Evolutionary conservation across 2,329 filamentous ascomycete genomes (phyloP).

Genomic region (Pyrenophora seminiperda): DNA sequence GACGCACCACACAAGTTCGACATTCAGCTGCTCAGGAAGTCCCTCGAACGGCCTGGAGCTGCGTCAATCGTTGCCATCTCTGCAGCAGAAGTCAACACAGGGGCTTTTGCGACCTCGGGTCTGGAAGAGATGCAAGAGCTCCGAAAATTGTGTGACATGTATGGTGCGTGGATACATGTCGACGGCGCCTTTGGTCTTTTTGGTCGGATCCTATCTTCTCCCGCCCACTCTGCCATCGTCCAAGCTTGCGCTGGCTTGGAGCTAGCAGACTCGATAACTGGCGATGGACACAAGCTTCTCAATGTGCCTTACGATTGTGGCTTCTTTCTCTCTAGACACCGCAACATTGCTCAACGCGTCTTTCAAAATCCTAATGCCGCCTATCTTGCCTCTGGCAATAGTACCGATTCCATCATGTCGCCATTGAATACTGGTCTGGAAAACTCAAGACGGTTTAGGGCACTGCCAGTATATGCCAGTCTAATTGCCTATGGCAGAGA

Average conservation of each 20-base stretch:
- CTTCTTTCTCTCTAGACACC: conserved; percentile 76
- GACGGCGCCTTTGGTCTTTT: conserved; percentile 92
- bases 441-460: conserved; percentile 88
- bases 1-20: conserved; percentile 72
- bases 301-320: conserved; percentile 95
- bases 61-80: conserved; percentile 82
- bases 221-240: conserved; percentile 62
- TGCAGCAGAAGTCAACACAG: conserved; percentile 89
- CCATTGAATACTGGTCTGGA: conserved; percentile 87
- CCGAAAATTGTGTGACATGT: conserved; percentile 70
- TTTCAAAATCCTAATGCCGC: conserved; percentile 76
- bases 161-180: conserved; percentile 85
- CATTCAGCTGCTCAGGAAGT: conserved; percentile 65
- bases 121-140: conserved; percentile 65
- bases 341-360: conserved; percentile 7
- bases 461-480: conserved; percentile 84
- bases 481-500: conserved; percentile 73
- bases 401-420: conserved; percentile 64
- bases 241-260: conserved; percentile 68
- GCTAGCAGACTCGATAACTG: conserved; percentile 83
- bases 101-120: conserved; percentile 71
- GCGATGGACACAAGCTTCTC: conserved; percentile 88
- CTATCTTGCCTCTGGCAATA: conserved; percentile 64
- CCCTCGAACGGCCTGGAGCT: conserved; percentile 59
- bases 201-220: conserved; percentile 66